phyloP scores from a whole-genome alignment of 345 rosid genomes.

The Odontarrhena argentea region DNA sequence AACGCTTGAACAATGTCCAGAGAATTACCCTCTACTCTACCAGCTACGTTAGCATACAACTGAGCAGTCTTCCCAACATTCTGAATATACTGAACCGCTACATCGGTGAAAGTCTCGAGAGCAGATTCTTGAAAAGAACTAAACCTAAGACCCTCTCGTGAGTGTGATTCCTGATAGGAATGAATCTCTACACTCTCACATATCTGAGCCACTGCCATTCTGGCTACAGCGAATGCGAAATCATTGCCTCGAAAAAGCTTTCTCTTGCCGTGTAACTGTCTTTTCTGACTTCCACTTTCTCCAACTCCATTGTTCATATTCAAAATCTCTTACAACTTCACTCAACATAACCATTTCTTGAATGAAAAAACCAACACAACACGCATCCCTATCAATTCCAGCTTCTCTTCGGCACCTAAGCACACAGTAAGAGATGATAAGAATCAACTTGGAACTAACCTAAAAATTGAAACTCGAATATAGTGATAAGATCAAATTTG shows the following conservation, averaged over 20 bases:
- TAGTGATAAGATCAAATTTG: conserved; percentile 3
- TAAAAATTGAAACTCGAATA: background rate
- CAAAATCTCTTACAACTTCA: conserved; percentile 66
- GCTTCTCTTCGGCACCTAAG: conserved; percentile 17
- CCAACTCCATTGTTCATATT: conserved; percentile 88
- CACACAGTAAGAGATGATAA: background rate
- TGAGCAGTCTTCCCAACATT: conserved; percentile 62
- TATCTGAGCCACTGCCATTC: conserved; percentile 73
- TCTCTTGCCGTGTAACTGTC: conserved; percentile 39
- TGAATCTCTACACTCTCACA: conserved; percentile 77
- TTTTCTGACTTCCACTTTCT: conserved; percentile 56
- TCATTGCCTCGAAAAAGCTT: conserved; percentile 49
- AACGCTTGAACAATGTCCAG: conserved; percentile 73
- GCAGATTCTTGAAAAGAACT: conserved; percentile 75
- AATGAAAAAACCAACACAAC: conserved; percentile 14
- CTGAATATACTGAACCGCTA: conserved; percentile 54
- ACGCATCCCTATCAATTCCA: conserved; percentile 40
- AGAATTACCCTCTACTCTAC: conserved; percentile 62
- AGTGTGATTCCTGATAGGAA: conserved; percentile 62
- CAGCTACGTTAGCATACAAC: conserved; percentile 60
- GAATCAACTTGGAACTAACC: background rate
- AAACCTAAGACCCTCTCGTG: conserved; percentile 72
- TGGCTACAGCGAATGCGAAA: conserved; percentile 55
- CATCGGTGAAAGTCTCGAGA: conserved; percentile 63
- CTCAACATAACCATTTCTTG: conserved; percentile 44